Base-by-base conservation (phyloP, 495 filamentous ascomycete genomes). In the Aspergillus asperescens region DNA sequence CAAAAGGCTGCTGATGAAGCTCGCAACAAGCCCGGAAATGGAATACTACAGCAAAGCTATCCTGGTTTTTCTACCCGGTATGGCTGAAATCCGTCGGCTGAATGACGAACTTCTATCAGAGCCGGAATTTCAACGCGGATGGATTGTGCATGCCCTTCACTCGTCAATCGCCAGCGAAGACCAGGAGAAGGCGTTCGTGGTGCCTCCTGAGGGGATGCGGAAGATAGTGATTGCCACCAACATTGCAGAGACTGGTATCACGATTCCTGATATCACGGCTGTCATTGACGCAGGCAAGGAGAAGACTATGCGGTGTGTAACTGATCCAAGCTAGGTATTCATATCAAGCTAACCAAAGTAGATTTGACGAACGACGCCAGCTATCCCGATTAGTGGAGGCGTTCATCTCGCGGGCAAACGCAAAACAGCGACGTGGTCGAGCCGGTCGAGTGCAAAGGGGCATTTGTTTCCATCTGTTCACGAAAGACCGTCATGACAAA, bases 151-250 rank as follows among this genome's bases (percentile, higher is more conserved):
- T 66, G 84, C 88, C 3, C 77, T 96, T 31, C 93, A 98, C 66
- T 96, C 92, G 2, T 89, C 86, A 1, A 94, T 98, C 61, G 86
- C 92, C n/a, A 95, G 84, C 48, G 93, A 96, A 59, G 91, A 96
- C 20, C 93, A 96, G 70, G 91, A 96, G 67, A 81, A 83, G 38
- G 93, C 91, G 1, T 96, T 98, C 62, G 72, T 85, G 1, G 72
- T 95, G 3, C 92, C 93, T 7, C 90, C 89, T 1, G 76, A 77
- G 13, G 92, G 89, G 6, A 76, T 81, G 34, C 77, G 90, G 49
- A 97, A 96, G 71, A 93, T 96, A 53, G 90, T 96, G 4, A 79
- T 96, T 39, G 89, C 92, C 5, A 98, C 92, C 7, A 97, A 97
- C 62, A 96, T 97, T 61, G 92, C 92, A 19, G 92, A 97, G 62